Conservation (phyloP, 179 eudicot genomes). For the Vitellaria paradoxa region DNA sequence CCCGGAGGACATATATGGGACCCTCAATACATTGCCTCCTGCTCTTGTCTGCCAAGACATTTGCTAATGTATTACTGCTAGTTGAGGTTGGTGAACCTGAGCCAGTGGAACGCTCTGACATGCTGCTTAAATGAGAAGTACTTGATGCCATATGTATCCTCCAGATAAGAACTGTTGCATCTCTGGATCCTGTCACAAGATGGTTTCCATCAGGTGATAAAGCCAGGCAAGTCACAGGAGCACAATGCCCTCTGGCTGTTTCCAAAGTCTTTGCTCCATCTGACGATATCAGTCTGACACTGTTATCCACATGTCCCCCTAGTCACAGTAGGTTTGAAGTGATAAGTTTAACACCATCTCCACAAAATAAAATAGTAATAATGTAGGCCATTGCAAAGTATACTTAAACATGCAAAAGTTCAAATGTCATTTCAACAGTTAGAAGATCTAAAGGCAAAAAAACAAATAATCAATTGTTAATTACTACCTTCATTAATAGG, state of each 20-base stretch:
- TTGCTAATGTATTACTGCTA: constrained; percentile 38
- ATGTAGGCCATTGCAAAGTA: not conserved
- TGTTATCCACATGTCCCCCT: constrained; percentile 98
- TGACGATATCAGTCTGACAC: constrained; percentile 72
- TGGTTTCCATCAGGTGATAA: constrained; percentile 80
- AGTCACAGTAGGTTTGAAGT: constrained; percentile 18
- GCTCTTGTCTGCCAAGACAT: constrained; percentile 53
- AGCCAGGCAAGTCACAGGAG: constrained; percentile 91
- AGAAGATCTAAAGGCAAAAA: not conserved
- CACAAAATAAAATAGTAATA: not conserved
- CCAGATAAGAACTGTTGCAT: constrained; percentile 84
- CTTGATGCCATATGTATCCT: constrained; percentile 62
- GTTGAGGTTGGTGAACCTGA: constrained; percentile 54
- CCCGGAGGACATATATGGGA: constrained; percentile 90
- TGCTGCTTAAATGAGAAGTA: constrained; percentile 39
- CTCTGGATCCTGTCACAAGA: constrained; percentile 92
- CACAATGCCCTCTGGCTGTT: constrained; percentile 86
- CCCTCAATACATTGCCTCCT: constrained; percentile 76
- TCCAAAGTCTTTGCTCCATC: constrained; percentile 92
- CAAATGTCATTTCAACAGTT: not conserved
- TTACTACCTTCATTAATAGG: not conserved
- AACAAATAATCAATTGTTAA: not conserved
- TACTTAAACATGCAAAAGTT: not conserved
- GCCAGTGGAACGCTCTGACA: constrained; percentile 50
- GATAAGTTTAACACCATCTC: not conserved